Evolutionary conservation across 192 early-diverging fungal genomes (phyloP).

Genomic region (Physocladia obscura): DNA sequence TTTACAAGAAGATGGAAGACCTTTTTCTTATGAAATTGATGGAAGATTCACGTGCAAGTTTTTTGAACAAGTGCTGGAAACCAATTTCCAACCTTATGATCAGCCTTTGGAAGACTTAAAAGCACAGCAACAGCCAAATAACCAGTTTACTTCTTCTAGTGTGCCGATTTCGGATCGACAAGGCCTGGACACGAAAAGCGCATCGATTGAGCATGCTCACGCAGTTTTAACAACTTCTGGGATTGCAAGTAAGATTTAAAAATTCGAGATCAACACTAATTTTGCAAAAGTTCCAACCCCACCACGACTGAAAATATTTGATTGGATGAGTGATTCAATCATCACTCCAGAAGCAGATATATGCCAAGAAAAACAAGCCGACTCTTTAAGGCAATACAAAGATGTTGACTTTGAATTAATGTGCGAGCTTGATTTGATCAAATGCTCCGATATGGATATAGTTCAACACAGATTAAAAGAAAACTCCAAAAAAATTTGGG

Average conservation of each 20-base stretch:
- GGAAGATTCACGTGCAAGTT: constrained; percentile 40
- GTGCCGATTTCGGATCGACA: too few relatives aligned
- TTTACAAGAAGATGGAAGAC: constrained; percentile 56
- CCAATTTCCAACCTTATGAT: constrained; percentile 45
- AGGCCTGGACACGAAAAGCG: constrained; percentile 7
- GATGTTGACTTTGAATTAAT: constrained; percentile 56
- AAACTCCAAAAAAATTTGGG: constrained; percentile 42
- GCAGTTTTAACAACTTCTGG: constrained; percentile 29
- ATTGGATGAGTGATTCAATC: constrained; percentile 40
- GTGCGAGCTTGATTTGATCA: constrained; percentile 47
- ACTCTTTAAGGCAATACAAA: constrained; percentile 31
- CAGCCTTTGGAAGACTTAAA: not conserved
- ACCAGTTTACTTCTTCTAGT: too few relatives aligned
- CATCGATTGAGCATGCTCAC: constrained; percentile 29
- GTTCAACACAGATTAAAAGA: constrained; percentile 43
- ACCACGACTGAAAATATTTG: constrained; percentile 37
- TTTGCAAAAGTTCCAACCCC: constrained; percentile 27
- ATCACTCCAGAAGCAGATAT: constrained; percentile 41
- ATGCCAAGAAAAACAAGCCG: constrained; percentile 40
- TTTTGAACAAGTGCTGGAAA: constrained; percentile 35
- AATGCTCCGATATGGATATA: constrained; percentile 41
- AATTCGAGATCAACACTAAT: constrained; percentile 14
- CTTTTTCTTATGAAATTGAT: constrained; percentile 57
- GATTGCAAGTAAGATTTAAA: constrained; percentile 20
- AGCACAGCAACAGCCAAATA: not conserved